These are phyloP conservation scores for Moesziomyces globuligerus DNA, from an alignment of 1,284 basidiomycete species.

Conservation along the genomic window DNA sequence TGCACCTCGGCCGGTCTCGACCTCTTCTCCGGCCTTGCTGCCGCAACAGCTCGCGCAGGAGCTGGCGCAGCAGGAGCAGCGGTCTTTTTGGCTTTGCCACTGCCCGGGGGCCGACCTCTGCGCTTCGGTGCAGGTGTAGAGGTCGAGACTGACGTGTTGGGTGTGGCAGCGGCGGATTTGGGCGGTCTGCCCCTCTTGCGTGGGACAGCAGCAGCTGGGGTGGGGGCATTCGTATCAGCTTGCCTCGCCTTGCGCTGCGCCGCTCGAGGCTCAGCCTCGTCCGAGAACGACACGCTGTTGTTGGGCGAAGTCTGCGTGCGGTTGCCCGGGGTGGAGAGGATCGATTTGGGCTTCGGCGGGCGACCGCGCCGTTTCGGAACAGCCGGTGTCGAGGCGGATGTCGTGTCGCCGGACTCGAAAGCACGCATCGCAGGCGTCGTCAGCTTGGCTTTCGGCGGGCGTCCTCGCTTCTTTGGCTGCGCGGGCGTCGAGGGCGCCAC, in stretches of 20 bases:
- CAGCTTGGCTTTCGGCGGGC: constrained; percentile 14
- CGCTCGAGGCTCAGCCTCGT: constrained; percentile 10
- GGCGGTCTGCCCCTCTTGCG: constrained; percentile 2
- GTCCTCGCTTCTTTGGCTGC: constrained; percentile 10
- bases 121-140: constrained; percentile 7
- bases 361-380: constrained; percentile 14
- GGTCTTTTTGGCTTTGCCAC: constrained; percentile 8
- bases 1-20: constrained; percentile 2
- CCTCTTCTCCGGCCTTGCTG: no score
- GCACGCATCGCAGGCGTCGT: constrained; percentile 20
- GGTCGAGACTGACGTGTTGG: background rate
- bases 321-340: constrained; percentile 9
- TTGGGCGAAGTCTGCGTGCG: constrained; percentile 9
- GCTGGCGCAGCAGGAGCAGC: constrained; percentile 5
- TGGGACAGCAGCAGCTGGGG: background rate
- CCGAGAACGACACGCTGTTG: constrained; percentile 22
- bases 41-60: no score
- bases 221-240: background rate
- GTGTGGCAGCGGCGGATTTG: background rate
- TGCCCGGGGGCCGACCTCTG: constrained; percentile 14
- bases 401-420: constrained; percentile 11
- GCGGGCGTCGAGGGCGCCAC: constrained; percentile 7
- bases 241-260: constrained; percentile 8
- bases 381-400: constrained; percentile 10
- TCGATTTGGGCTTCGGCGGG: constrained; percentile 27